phyloP scores from a whole-genome alignment of 768 basidiomycete species.

The Boletus barrowsii region DNA sequence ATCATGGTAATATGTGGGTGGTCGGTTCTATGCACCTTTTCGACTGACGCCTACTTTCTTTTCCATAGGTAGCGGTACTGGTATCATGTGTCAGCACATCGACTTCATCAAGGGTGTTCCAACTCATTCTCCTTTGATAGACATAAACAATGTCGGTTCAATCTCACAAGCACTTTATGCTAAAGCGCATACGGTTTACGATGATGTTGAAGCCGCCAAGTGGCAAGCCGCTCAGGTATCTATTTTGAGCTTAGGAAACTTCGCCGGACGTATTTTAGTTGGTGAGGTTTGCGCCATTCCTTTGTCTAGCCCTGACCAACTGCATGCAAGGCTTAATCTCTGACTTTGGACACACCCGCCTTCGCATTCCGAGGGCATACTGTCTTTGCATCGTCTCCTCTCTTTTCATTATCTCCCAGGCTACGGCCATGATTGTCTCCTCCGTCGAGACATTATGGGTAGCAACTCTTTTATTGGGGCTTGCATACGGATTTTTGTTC shows the following conservation, averaged over 20 bases:
- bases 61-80: slow-evolving; percentile 62
- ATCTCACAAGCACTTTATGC: slow-evolving; percentile 69
- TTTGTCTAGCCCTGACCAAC: neutral
- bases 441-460: slow-evolving; percentile 63
- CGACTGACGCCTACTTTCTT: neutral
- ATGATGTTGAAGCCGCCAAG: slow-evolving; percentile 61
- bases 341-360: slow-evolving; percentile 57
- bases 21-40: neutral
- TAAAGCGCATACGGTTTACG: slow-evolving; percentile 56
- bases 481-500: slow-evolving; percentile 71
- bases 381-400: slow-evolving; percentile 64
- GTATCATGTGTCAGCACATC: slow-evolving; percentile 62
- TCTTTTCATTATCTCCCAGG: slow-evolving; percentile 71
- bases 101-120: neutral
- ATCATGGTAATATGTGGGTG: slow-evolving; percentile 57
- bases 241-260: slow-evolving; percentile 78
- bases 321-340: slow-evolving; percentile 55
- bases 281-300: slow-evolving; percentile 38
- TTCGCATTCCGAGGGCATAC: slow-evolving; percentile 62
- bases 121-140: slow-evolving; percentile 32
- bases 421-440: slow-evolving; percentile 53
- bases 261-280: slow-evolving; percentile 69
- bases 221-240: slow-evolving; percentile 89
- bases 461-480: slow-evolving; percentile 31
- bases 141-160: slow-evolving; percentile 86